These are phyloP conservation scores for Lichtheimia ornata DNA, from an alignment of 371 early-diverging fungal genomes.

Conservation along the genomic window DNA sequence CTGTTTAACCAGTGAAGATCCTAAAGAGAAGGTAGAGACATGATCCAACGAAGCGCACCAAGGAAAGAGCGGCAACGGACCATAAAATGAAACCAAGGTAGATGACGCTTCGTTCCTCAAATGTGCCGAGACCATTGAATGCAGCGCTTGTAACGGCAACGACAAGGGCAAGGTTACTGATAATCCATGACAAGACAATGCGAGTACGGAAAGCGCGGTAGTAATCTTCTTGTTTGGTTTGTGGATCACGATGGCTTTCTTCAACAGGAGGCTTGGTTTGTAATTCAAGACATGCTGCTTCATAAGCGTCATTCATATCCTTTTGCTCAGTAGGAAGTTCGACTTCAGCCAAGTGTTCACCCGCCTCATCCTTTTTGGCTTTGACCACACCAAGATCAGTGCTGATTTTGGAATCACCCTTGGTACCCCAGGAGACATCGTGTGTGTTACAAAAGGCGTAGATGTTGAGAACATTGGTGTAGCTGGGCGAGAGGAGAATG, in stretches of 20 bases:
- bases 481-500: slow-evolving; percentile 63
- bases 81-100: slow-evolving; percentile 89
- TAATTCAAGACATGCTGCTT: slow-evolving; percentile 63
- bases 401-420: slow-evolving; percentile 73
- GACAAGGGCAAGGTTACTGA: slow-evolving; percentile 79
- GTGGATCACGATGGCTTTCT: slow-evolving; percentile 66
- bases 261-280: slow-evolving; percentile 46
- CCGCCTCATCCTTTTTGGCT: slow-evolving; percentile 52
- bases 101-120: slow-evolving; percentile 49
- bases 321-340: slow-evolving; percentile 73
- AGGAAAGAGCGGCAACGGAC: slow-evolving; percentile 82
- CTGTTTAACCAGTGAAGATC: slow-evolving; percentile 23
- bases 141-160: slow-evolving; percentile 47
- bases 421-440: slow-evolving; percentile 92
- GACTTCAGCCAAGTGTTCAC: slow-evolving; percentile 55
- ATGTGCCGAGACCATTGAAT: slow-evolving; percentile 37
- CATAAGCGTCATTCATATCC: slow-evolving; percentile 78
- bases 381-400: slow-evolving; percentile 69
- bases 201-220: slow-evolving; percentile 87
- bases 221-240: slow-evolving; percentile 84
- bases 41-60: slow-evolving; percentile 82
- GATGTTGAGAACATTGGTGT: slow-evolving; percentile 65
- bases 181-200: slow-evolving; percentile 72
- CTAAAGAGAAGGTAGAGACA: slow-evolving; percentile 70
- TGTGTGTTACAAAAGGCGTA: slow-evolving; percentile 75